phyloP scores from a whole-genome alignment of 768 basidiomycete genomes.

The Tylopilus subfusipes region DNA sequence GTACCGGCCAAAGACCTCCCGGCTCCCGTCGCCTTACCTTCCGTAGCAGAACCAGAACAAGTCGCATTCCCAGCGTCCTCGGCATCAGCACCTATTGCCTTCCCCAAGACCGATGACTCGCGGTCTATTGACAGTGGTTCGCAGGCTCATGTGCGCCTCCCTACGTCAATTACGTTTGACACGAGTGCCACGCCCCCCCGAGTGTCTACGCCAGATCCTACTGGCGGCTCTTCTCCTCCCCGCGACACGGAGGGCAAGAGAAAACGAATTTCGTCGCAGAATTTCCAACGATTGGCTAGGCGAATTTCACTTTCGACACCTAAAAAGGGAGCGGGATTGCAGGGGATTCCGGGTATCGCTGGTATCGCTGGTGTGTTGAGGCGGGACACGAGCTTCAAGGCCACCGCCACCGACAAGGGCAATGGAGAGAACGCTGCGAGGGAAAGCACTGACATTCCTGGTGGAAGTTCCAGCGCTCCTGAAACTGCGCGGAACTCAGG shows the following conservation, averaged over 20 bases:
- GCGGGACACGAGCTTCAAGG: constrained; percentile 35
- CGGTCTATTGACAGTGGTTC: constrained; percentile 29
- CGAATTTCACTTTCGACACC: constrained; percentile 63
- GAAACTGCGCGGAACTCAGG: constrained; percentile 40
- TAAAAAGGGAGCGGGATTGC: constrained; percentile 51
- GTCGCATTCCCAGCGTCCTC: constrained; percentile 28
- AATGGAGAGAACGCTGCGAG: constrained; percentile 20
- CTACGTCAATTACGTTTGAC: constrained; percentile 60
- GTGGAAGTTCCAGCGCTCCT: constrained; percentile 35
- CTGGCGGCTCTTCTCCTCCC: constrained; percentile 53
- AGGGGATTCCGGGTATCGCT: constrained; percentile 34
- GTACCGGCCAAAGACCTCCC: constrained; percentile 28
- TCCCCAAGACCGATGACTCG: constrained; percentile 40
- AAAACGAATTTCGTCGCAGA: constrained; percentile 79
- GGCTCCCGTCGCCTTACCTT: constrained; percentile 34
- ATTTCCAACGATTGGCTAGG: constrained; percentile 77
- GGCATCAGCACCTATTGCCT: constrained; percentile 34
- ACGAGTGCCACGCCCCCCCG: constrained; percentile 55
- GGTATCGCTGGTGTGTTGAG: constrained; percentile 29
- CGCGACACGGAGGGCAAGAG: constrained; percentile 72
- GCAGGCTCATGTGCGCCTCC: constrained; percentile 24
- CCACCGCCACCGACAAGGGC: constrained; percentile 36
- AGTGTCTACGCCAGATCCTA: constrained; percentile 66
- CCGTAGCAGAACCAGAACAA: constrained; percentile 18
- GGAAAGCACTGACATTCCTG: constrained; percentile 17